A percentile compares a stretch with the other conserved stretches of the same genome.
Conservation (phyloP, 1,139 yeast species). For the Arxiozyma telluris region DNA sequence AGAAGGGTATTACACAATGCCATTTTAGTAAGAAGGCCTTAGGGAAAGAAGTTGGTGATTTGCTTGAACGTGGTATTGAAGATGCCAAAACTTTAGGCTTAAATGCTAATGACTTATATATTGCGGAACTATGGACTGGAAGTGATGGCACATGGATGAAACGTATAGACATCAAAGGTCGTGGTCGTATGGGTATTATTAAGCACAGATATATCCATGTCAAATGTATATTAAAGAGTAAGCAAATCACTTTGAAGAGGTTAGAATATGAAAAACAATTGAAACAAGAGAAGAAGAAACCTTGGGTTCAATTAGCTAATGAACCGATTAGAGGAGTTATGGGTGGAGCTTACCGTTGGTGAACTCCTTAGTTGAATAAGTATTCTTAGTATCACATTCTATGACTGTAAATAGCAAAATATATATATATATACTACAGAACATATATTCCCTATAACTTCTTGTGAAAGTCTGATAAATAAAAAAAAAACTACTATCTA, state of each 20-base stretch:
- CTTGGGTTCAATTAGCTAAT: slow-evolving; percentile 38
- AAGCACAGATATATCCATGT: slow-evolving; percentile 74
- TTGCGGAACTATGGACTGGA: slow-evolving; percentile 86
- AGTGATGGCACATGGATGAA: slow-evolving; percentile 70
- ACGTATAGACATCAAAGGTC: slow-evolving; percentile 77
- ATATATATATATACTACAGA: neutral
- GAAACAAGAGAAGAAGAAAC: slow-evolving; percentile 38
- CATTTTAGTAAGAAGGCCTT: slow-evolving; percentile 79
- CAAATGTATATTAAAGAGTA: slow-evolving; percentile 62
- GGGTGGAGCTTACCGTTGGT: slow-evolving; percentile 47
- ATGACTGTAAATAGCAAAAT: neutral
- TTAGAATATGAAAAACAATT: slow-evolving; percentile 48
- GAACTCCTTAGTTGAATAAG: neutral
- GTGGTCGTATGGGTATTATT: slow-evolving; percentile 81
- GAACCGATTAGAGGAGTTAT: slow-evolving; percentile 38
- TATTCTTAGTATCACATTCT: neutral
- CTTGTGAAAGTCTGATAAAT: neutral
- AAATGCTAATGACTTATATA: slow-evolving; percentile 53
- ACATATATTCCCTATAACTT: neutral
- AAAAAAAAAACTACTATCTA: no score
- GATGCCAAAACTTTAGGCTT: slow-evolving; percentile 58
- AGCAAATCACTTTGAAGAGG: slow-evolving; percentile 49
- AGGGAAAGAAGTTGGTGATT: slow-evolving; percentile 68
- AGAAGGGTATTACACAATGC: slow-evolving; percentile 82
- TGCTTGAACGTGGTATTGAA: slow-evolving; percentile 62